Evolutionary conservation across 2,329 filamentous ascomycete species (phyloP), one percentile per base, ranked within the genome.

Genomic region (Mollisiaceae sp.): DNA sequence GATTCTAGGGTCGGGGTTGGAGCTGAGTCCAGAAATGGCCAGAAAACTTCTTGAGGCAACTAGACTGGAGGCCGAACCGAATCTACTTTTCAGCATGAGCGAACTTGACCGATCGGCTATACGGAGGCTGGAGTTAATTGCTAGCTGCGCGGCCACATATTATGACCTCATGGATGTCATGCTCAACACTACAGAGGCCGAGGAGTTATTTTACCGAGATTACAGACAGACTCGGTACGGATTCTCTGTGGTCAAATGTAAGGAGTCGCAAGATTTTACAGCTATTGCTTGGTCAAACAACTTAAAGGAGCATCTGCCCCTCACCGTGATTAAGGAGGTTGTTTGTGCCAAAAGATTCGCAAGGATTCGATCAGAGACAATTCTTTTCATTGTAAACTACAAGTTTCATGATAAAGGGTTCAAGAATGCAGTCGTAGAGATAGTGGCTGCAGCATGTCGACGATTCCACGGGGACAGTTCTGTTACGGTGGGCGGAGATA

Each of bases 21-120:
- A 39, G 8, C 36, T 39, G 8, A 39, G 36, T 39, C 36, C 36
- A 8, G 36, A 14, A 39, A 39, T 39, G 45, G 22, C 45, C 8
- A 52, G 18, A n/a, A 52, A 8, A n/a, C 45, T 52, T 52, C 45
- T 52, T n/a, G 45, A 52, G 45, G 45, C 45, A n/a, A 52, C 18
- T 8, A 52, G 45, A 24, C 18, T 52, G 45, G 45, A 52, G 18
- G 45, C 45, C 18, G 45, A 52, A 52, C 45, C 45, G n/a, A 52
- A 8, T 52, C 45, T 52, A 8, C 8, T 52, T 8, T n/a, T 8
- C 45, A 8, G 45, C 45, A 52, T 52, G 45, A 52, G 45, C 18
- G 45, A 52, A 52, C 8, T n/a, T n/a, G 45, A 52, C 18, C 45
- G 18, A 14, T 14, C 14, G 8, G 36, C 36, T 8, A 39, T 39